Conservation (phyloP, 495 filamentous ascomycete genomes). For the Durotheca rogersii region DNA sequence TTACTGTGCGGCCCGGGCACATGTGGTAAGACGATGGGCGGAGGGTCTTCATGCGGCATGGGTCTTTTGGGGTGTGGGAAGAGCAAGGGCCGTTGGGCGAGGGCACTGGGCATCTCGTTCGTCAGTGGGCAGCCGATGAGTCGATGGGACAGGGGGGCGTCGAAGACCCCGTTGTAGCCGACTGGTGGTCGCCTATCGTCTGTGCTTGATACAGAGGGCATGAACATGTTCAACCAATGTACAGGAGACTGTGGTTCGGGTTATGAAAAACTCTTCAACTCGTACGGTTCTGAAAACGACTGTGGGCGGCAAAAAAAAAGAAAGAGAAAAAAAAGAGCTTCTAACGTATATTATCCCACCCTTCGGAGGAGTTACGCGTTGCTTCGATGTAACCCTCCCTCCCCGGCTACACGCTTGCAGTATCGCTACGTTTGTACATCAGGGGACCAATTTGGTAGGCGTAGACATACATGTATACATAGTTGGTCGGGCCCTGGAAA, state of each 20-base stretch:
- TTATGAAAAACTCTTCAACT: constrained; percentile 5
- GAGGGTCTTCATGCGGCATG: background rate
- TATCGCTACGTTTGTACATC: too few relatives aligned
- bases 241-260: constrained; percentile 12
- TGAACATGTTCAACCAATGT: constrained; percentile 30
- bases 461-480: too few relatives aligned
- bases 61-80: too few relatives aligned
- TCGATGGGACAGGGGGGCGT: background rate
- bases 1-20: constrained; percentile 6
- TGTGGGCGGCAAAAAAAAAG: constrained; percentile 12
- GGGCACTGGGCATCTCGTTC: constrained; percentile 9
- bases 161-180: background rate
- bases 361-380: constrained; percentile 22
- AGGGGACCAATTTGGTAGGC: too few relatives aligned
- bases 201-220: constrained; percentile 12
- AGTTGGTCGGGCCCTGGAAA: too few relatives aligned
- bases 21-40: constrained; percentile 25
- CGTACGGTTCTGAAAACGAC: constrained; percentile 6
- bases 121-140: constrained; percentile 17
- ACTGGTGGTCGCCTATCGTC: constrained; percentile 4
- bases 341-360: too few relatives aligned
- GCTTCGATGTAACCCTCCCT: too few relatives aligned
- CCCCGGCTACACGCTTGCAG: too few relatives aligned
- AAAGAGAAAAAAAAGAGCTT: too few relatives aligned
- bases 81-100: constrained; percentile 14